Base-by-base conservation (phyloP, 192 early-diverging fungal genomes). In the Umbelopsis ramanniana region DNA sequence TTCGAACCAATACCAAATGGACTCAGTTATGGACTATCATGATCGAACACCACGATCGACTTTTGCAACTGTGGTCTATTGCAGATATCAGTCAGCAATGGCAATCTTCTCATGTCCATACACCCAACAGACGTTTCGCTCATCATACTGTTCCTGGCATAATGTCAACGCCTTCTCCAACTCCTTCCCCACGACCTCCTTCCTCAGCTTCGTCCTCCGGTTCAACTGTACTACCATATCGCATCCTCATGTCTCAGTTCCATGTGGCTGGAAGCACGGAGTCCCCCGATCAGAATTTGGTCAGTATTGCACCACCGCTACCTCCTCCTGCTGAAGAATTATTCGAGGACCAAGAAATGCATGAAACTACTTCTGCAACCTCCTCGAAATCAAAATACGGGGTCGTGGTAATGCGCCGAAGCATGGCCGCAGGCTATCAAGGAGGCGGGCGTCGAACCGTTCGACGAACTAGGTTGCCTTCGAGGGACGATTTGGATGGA, bases 1-100 rank as follows among this genome's bases (percentile, higher is more conserved):
- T 77, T 67, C 53, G 55, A 10, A 66, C 76, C 2, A 77, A 77
- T 40, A 48, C 76, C 2, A 69, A 69, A 37, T 77, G 76, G 76
- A 77, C 76, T 2, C 29, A 67, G 17, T 14, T 77, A 12, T 77
- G 76, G 76, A 72, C 63, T 37, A 50, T 67, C 2, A 63, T 77
- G 67, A 77, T 77, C 46, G 55, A 72, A 24, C 46, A 77, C 19
- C 66, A 70, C 46, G 68, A 67, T 45, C 14, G 38, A 2, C 29
- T 78, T 1, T 53, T 73, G 23, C 24, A 57, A 5, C 38, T 47
- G 10, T 70, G 68, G 57, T 63, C 57, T 29, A 63, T 63, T 37
- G 57, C 57, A 38, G 57, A 63, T 63, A 63, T 38, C 12, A 63
- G 33, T 35, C 57, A 63, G 33, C 57, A 63, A 63, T 63, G 57